phyloP scores from a whole-genome alignment of 2,329 filamentous ascomycete genomes.

The Ophiocordyceps polyrhachis-furcata region DNA sequence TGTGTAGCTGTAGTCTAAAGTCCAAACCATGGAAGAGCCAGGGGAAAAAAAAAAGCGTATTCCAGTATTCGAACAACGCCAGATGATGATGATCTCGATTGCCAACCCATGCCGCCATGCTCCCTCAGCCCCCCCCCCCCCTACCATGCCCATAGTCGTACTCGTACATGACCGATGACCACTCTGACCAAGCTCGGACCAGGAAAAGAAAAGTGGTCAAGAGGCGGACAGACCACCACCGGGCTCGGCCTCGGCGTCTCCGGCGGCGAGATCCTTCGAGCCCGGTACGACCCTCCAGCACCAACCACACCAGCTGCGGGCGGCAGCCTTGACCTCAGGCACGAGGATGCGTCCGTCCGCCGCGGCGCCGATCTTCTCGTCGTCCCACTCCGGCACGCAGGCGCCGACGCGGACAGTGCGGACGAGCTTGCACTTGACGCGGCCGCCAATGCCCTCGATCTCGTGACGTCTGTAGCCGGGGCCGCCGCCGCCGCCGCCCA shows the following conservation, averaged over 20 bases:
- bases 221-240: not conserved
- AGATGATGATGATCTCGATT: not conserved
- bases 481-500: conserved; percentile 45
- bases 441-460: conserved; percentile 76
- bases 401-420: conserved; percentile 65
- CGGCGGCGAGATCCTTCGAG: conserved; percentile 18
- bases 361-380: conserved; percentile 38
- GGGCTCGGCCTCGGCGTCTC: not conserved
- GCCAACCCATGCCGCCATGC: not conserved
- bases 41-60: not conserved
- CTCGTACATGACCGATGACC: not conserved
- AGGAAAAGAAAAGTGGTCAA: not conserved
- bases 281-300: conserved; percentile 60
- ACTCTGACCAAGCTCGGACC: too few relatives aligned
- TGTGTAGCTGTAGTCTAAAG: not conserved
- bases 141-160: not conserved
- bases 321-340: conserved; percentile 47
- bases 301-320: conserved; percentile 84
- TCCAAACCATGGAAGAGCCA: too few relatives aligned
- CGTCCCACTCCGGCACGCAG: conserved; percentile 70
- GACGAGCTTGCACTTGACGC: conserved; percentile 76
- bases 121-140: not conserved
- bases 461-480: conserved; percentile 73
- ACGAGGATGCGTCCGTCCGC: conserved; percentile 40
- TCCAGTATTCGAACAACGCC: too few relatives aligned